These are phyloP conservation scores for Monosporascus sp. DNA, from an alignment of 2,329 filamentous ascomycete species.

Conservation along the genomic window DNA sequence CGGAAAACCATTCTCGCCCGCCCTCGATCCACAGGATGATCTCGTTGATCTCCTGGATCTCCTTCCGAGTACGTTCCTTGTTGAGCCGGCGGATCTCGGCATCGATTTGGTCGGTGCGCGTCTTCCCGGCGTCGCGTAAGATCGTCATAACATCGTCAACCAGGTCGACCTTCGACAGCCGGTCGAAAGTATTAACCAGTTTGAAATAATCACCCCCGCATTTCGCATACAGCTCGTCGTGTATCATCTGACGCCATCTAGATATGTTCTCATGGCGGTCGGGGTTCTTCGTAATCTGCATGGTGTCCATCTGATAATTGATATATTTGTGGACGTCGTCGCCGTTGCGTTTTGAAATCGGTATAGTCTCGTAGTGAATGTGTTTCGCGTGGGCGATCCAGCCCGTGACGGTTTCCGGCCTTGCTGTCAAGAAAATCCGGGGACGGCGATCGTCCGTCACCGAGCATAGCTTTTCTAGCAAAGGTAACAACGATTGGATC, in stretches of 20 bases:
- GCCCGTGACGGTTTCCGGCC: constrained; percentile 12
- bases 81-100: constrained; percentile 28
- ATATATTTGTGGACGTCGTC: constrained; percentile 27
- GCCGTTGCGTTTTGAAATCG: constrained; percentile 19
- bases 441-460: constrained; percentile 13
- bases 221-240: constrained; percentile 20
- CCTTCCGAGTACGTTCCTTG: constrained; percentile 23
- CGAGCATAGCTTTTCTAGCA: constrained; percentile 19
- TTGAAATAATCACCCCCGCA: constrained; percentile 26
- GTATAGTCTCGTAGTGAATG: constrained; percentile 14
- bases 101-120: constrained; percentile 25
- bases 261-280: constrained; percentile 17
- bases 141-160: constrained; percentile 28
- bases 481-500: constrained; percentile 10
- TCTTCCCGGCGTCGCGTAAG: constrained; percentile 23
- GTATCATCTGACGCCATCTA: constrained; percentile 27
- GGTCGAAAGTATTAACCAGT: constrained; percentile 24
- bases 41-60: constrained; percentile 32
- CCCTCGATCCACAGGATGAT: constrained; percentile 30
- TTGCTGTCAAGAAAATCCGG: constrained; percentile 23
- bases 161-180: constrained; percentile 27
- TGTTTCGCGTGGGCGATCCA: constrained; percentile 7
- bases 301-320: constrained; percentile 21
- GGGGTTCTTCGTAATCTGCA: constrained; percentile 24
- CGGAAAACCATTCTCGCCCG: constrained; percentile 18